Percentiles rank a stretch among this genome's conserved stretches.
Evolutionary conservation across 148 eudicot genomes (phyloP).

Genomic region (Hydrangea macrophylla): DNA sequence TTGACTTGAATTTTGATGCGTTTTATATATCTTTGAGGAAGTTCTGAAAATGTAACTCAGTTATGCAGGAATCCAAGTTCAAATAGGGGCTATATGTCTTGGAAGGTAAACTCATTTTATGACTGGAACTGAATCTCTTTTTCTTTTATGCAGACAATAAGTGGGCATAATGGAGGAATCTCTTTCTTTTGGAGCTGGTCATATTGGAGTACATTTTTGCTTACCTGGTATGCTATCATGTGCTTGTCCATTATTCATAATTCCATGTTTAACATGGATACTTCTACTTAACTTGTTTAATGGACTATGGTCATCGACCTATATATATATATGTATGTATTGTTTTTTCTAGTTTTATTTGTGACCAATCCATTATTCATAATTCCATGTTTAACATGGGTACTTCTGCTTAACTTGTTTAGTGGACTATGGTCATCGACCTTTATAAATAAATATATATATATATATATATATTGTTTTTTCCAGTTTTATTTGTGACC

Average conservation of each 20-base stretch:
- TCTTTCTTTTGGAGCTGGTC: constrained; percentile 95
- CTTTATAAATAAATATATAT: no score
- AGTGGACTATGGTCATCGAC: no score
- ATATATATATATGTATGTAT: neutral
- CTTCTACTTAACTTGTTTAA: neutral
- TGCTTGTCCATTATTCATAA: neutral
- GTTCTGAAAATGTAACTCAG: neutral
- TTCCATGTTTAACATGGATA: neutral
- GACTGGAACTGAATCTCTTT: constrained; percentile 6
- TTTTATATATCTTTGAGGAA: neutral
- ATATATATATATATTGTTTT: no score
- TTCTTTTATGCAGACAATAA: constrained; percentile 55
- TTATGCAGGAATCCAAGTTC: neutral
- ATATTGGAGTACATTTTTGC: constrained; percentile 93
- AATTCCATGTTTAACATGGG: no score
- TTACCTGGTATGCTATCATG: constrained; percentile 62
- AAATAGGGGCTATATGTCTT: neutral
- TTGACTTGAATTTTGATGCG: neutral
- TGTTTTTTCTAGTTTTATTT: neutral
- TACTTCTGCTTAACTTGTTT: no score
- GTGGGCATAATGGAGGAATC: constrained; percentile 47
- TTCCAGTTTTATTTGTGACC: neutral
- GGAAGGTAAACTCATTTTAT: neutral
- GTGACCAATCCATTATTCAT: no score
- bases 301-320: neutral